A percentile compares a stretch with the other conserved stretches of the same genome.
phyloP scores from a whole-genome alignment of 108 stramenopile genomes.

The Phaeodactylum tricornutum region DNA sequence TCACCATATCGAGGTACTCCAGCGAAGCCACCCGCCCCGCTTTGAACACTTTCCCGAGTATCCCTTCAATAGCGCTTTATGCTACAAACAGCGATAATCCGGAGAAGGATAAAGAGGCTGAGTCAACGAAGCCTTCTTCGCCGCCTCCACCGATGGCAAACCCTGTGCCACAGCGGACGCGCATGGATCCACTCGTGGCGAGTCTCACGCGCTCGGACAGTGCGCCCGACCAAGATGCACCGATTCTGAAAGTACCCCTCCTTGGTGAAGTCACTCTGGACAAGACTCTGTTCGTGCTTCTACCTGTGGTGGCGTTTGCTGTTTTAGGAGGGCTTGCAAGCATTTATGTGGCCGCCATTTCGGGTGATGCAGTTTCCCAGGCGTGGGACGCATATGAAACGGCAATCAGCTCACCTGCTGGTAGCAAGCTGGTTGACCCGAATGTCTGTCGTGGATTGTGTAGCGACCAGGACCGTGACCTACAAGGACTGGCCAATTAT shows the following conservation, averaged over 20 bases:
- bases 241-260: conserved; percentile 37
- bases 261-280: conserved; percentile 68
- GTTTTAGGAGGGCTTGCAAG: conserved; percentile 52
- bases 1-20: too few species aligned
- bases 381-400: neutral
- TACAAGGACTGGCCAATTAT: conserved; percentile 3
- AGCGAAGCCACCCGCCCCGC: too few species aligned
- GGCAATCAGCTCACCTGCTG: conserved; percentile 4
- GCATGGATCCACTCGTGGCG: conserved; percentile 59
- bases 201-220: conserved; percentile 41
- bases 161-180: conserved; percentile 3
- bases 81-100: too few species aligned
- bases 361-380: conserved; percentile 7
- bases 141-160: neutral
- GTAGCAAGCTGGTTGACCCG: neutral
- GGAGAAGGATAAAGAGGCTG: too few species aligned
- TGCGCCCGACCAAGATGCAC: conserved; percentile 11
- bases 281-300: conserved; percentile 42
- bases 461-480: conserved; percentile 2
- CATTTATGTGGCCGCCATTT: conserved; percentile 41
- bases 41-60: too few species aligned
- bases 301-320: conserved; percentile 52
- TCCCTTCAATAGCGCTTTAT: too few species aligned
- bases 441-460: conserved; percentile 9
- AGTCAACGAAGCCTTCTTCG: neutral